These are phyloP conservation scores for Lithospermum erythrorhizon DNA, from an alignment of 257 asterid genomes.

Conservation along the genomic window DNA sequence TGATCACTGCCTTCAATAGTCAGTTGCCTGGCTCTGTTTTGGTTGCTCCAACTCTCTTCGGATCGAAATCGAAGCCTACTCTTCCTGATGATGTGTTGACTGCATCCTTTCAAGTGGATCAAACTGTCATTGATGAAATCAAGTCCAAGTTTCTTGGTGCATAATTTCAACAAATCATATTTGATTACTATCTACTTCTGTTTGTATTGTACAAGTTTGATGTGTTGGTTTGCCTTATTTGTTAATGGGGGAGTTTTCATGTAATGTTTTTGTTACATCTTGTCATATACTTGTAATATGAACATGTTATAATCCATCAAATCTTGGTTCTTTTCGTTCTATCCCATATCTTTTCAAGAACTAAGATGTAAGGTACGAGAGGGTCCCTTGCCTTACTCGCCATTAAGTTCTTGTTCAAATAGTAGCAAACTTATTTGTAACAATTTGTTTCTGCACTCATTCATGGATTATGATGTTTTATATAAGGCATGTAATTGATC, in stretches of 20 bases:
- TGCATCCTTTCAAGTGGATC: constrained; percentile 36
- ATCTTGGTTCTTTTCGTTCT: neutral
- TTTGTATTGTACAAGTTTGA: neutral
- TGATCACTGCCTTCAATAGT: constrained; percentile 50
- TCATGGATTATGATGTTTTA: too few relatives aligned
- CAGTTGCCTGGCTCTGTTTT: constrained; percentile 38
- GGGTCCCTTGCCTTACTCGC: too few relatives aligned
- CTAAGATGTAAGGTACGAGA: too few relatives aligned
- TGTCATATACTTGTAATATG: neutral
- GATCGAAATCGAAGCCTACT: constrained; percentile 26
- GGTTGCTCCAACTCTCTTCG: constrained; percentile 27
- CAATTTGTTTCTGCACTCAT: too few relatives aligned
- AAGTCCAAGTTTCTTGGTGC: constrained; percentile 18
- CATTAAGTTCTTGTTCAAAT: too few relatives aligned
- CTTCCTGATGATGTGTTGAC: constrained; percentile 40
- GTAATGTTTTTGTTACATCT: too few relatives aligned
- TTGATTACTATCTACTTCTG: neutral
- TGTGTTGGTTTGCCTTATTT: too few relatives aligned
- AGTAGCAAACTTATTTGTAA: too few relatives aligned
- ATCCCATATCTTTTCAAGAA: too few relatives aligned
- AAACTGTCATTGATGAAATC: constrained; percentile 28
- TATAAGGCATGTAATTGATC: too few relatives aligned
- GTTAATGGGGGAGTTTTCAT: too few relatives aligned
- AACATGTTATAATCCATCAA: too few relatives aligned
- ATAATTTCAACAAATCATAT: neutral